phyloP scores from a whole-genome alignment of 192 early-diverging fungal species.

The Paraglomus occultum region DNA sequence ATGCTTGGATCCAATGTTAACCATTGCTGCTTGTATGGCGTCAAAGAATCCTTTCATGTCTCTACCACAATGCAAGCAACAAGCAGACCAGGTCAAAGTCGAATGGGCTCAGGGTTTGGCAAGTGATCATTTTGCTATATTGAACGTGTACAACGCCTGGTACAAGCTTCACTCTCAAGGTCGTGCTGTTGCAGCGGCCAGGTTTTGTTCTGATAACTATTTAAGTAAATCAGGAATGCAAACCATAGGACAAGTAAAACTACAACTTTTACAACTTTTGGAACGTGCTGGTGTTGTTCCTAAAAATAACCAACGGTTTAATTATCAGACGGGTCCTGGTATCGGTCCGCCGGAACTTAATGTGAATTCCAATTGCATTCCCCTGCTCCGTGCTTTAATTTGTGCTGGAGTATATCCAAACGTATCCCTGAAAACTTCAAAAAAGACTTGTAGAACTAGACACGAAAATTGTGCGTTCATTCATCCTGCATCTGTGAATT shows the following conservation, averaged over 20 bases:
- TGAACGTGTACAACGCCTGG: constrained; percentile 50
- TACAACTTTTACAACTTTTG: constrained; percentile 41
- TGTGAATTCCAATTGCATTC: constrained; percentile 53
- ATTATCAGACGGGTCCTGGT: constrained; percentile 31
- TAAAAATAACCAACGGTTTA: constrained; percentile 31
- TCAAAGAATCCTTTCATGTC: constrained; percentile 44
- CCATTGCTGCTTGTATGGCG: constrained; percentile 56
- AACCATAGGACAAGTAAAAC: constrained; percentile 44
- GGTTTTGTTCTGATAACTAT: constrained; percentile 46
- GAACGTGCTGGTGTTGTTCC: constrained; percentile 45
- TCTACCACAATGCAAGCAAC: constrained; percentile 35
- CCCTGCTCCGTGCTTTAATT: constrained; percentile 70
- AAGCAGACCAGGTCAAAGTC: constrained; percentile 42
- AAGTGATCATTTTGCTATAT: constrained; percentile 46
- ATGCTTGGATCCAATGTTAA: constrained; percentile 68
- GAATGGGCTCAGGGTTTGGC: constrained; percentile 42
- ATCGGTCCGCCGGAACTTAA: constrained; percentile 51
- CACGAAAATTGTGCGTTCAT: constrained; percentile 43
- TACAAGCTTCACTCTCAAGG: constrained; percentile 32
- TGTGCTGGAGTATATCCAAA: constrained; percentile 87
- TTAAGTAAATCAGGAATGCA: constrained; percentile 41
- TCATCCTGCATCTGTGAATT: constrained; percentile 45
- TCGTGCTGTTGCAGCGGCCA: constrained; percentile 27
- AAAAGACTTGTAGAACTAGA: constrained; percentile 39
- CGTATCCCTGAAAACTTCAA: constrained; percentile 40